Percentiles rank a stretch among this genome's conserved stretches.
Conservation (phyloP, 805 yeast species). For the Candida tibetensis region DNA sequence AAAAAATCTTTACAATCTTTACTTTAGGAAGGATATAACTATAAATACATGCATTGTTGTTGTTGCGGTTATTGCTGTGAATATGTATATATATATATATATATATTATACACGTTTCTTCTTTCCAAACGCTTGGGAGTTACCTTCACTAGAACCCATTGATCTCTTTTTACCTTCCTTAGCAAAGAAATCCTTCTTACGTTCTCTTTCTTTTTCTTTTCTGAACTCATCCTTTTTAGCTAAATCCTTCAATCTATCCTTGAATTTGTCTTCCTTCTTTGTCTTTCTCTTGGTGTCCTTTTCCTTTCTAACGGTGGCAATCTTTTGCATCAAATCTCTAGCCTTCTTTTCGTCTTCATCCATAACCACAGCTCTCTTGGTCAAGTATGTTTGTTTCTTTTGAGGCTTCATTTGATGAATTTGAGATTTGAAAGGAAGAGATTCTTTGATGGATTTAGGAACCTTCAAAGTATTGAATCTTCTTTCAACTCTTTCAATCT, state of each 20-base stretch:
- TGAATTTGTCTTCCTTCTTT: conserved; percentile 73
- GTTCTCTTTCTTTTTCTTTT: conserved; percentile 72
- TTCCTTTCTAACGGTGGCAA: conserved; percentile 78
- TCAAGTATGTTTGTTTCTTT: conserved; percentile 73
- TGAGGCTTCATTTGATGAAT: conserved; percentile 85
- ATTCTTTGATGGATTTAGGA: conserved; percentile 72
- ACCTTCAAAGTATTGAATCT: conserved; percentile 85
- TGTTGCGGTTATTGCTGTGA: too few relatives aligned
- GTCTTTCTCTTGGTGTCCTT: conserved; percentile 75
- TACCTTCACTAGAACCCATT: conserved; percentile 30
- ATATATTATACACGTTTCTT: conserved; percentile 25
- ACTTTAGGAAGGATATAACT: too few relatives aligned
- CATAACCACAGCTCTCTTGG: conserved; percentile 89
- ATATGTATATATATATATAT: neutral
- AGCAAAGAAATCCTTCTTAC: conserved; percentile 83
- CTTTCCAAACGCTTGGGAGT: conserved; percentile 33
- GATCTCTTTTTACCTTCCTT: conserved; percentile 66
- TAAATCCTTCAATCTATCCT: conserved; percentile 68
- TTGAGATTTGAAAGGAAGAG: conserved; percentile 90
- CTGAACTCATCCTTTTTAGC: conserved; percentile 72
- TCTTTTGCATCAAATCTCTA: conserved; percentile 81
- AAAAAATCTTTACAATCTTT: neutral
- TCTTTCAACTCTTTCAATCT: conserved; percentile 81
- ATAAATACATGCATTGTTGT: neutral
- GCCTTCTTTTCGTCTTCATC: conserved; percentile 94